Conservation (phyloP, 2,329 filamentous ascomycete genomes). For the Elsinoe perseae region DNA sequence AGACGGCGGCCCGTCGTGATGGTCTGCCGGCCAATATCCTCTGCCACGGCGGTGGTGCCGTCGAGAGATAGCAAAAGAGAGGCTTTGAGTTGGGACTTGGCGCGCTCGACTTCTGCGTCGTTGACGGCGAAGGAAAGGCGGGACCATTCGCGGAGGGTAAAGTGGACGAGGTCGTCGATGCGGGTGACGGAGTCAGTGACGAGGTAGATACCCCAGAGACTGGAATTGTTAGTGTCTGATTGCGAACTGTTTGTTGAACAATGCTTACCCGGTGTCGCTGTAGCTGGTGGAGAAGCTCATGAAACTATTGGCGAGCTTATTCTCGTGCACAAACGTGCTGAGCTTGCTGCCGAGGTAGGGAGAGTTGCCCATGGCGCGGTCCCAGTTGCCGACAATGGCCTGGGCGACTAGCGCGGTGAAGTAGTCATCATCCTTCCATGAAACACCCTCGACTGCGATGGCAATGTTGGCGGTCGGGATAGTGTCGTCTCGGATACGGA, state of each 20-base stretch:
- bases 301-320: slow-evolving; percentile 97
- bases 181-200: slow-evolving; percentile 80
- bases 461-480: slow-evolving; percentile 96
- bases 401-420: slow-evolving; percentile 96
- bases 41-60: slow-evolving; percentile 91
- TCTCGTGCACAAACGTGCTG: slow-evolving; percentile 85
- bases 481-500: slow-evolving; percentile 91
- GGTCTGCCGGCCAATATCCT: slow-evolving; percentile 98
- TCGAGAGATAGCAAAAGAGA: slow-evolving; percentile 95
- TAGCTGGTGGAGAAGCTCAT: slow-evolving; percentile 99
- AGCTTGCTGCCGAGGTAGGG: slow-evolving; percentile 98
- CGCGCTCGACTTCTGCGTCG: slow-evolving; percentile 89
- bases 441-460: slow-evolving; percentile 97
- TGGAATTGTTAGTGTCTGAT: slow-evolving; percentile 37
- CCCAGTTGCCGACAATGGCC: slow-evolving; percentile 99
- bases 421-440: slow-evolving; percentile 99
- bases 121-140: slow-evolving; percentile 83
- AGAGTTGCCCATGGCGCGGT: slow-evolving; percentile 96
- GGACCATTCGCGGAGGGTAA: slow-evolving; percentile 96
- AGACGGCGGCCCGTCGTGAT: slow-evolving; percentile 92
- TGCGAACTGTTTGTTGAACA: background rate
- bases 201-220: slow-evolving; percentile 99
- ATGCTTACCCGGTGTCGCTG: slow-evolving; percentile 88
- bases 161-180: slow-evolving; percentile 95
- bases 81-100: slow-evolving; percentile 98